Evolutionary conservation across 2,329 filamentous ascomycete species (phyloP).

Genomic region (Trichophaea hybrida): DNA sequence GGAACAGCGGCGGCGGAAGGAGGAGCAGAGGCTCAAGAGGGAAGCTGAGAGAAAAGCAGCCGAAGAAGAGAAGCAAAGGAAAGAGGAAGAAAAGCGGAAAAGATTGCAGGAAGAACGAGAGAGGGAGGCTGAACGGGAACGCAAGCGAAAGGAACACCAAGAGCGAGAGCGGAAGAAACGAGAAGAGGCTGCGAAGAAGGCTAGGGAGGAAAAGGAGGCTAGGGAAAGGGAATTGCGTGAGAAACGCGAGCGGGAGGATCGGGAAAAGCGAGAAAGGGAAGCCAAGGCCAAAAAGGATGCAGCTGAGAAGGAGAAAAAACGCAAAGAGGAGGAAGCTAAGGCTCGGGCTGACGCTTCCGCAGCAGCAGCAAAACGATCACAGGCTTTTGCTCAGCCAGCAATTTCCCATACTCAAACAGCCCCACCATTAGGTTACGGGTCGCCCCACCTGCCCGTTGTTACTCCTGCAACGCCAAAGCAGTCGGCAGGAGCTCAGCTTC

Average conservation of each 20-base stretch:
- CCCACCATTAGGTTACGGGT: conserved; percentile 45
- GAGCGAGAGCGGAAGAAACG: conserved; percentile 72
- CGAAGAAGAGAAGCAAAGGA: conserved; percentile 72
- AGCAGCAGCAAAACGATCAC: conserved; percentile 38
- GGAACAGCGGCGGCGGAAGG: conserved; percentile 65
- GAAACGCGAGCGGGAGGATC: conserved; percentile 47
- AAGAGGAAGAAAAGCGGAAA: conserved; percentile 70
- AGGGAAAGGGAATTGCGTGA: conserved; percentile 44
- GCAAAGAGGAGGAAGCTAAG: conserved; percentile 44
- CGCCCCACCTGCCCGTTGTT: conserved; percentile 63
- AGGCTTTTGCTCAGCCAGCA: conserved; percentile 31
- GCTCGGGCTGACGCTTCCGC: conserved; percentile 33
- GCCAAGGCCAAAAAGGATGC: conserved; percentile 30
- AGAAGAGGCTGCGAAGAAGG: conserved; percentile 65
- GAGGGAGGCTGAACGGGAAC: conserved; percentile 69
- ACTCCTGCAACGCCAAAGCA: conserved; percentile 73
- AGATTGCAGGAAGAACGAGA: conserved; percentile 73
- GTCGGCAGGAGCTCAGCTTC: conserved; percentile 47
- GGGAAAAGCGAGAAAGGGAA: conserved; percentile 42
- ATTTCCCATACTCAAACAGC: conserved; percentile 21
- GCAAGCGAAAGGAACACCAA: conserved; percentile 65
- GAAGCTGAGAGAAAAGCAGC: conserved; percentile 81
- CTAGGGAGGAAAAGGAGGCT: conserved; percentile 60
- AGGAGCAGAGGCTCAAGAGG: conserved; percentile 82
- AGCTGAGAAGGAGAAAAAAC: conserved; percentile 39